These are phyloP conservation scores for Coccomyxa sp. DNA, from an alignment of 139 green algal genomes.

Conservation along the genomic window DNA sequence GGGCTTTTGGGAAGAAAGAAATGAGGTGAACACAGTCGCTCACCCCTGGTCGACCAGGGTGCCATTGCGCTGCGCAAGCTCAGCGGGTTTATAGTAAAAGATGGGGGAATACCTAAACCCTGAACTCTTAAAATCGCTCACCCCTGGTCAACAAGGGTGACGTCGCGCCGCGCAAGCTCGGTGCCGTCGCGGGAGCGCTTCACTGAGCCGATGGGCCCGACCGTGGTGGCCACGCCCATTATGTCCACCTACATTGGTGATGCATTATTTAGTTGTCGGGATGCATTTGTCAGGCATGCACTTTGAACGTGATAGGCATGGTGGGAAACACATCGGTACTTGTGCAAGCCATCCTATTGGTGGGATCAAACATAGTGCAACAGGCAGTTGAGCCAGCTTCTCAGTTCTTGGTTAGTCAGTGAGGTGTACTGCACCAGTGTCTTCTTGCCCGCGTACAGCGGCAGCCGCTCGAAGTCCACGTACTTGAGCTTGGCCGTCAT, in stretches of 20 bases:
- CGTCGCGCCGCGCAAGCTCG: slow-evolving; percentile 65
- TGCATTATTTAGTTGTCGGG: neutral
- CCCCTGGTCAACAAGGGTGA: slow-evolving; percentile 68
- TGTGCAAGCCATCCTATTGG: neutral
- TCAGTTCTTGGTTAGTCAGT: neutral
- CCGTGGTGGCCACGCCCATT: slow-evolving; percentile 60
- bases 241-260: slow-evolving; percentile 59
- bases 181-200: slow-evolving; percentile 78
- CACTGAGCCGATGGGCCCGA: slow-evolving; percentile 53
- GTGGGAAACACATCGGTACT: neutral
- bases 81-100: too few relatives aligned
- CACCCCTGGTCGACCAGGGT: slow-evolving; percentile 63
- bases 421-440: slow-evolving; percentile 9
- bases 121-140: too few relatives aligned
- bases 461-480: slow-evolving; percentile 64
- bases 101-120: too few relatives aligned
- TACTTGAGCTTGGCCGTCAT: slow-evolving; percentile 55
- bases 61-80: slow-evolving; percentile 67
- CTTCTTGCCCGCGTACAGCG: slow-evolving; percentile 52
- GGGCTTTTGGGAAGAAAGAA: too few relatives aligned
- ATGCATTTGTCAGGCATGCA: neutral
- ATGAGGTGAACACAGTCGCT: neutral
- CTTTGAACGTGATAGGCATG: neutral
- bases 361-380: neutral
- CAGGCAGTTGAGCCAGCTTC: neutral